These are phyloP conservation scores for Colletotrichum lentis DNA, from an alignment of 2,329 filamentous ascomycete genomes.

Conservation along the genomic window DNA sequence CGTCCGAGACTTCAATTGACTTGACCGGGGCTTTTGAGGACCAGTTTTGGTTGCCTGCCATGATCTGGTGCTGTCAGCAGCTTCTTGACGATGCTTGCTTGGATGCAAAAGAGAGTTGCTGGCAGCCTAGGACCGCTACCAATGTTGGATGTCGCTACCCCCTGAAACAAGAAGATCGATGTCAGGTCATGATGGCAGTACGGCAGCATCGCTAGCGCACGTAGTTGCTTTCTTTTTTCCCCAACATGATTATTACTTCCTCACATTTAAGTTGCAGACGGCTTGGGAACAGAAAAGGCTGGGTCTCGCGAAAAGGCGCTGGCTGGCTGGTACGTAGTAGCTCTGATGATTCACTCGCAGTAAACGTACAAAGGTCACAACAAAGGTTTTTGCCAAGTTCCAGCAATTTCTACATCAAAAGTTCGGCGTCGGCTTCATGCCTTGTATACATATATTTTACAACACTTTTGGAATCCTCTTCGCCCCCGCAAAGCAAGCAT, in stretches of 20 bases:
- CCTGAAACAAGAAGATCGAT: conserved; percentile 2
- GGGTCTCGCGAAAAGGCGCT: background rate
- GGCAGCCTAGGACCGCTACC: too few species aligned
- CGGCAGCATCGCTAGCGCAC: too few species aligned
- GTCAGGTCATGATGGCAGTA: background rate
- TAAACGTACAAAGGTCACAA: background rate
- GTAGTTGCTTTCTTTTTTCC: background rate
- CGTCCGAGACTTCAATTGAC: background rate
- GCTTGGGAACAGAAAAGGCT: background rate
- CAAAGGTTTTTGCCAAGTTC: background rate
- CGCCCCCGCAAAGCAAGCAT: background rate
- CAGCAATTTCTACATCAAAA: background rate
- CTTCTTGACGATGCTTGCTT: background rate
- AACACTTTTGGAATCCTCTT: conserved; percentile 17
- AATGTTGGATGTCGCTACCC: background rate
- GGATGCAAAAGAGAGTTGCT: background rate
- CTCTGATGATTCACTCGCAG: background rate
- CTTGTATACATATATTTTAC: conserved; percentile 30
- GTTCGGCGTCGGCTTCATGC: conserved; percentile 2
- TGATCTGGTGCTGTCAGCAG: background rate
- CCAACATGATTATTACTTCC: background rate
- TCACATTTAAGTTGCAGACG: background rate
- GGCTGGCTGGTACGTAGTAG: background rate
- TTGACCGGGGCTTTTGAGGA: background rate
- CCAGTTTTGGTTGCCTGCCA: too few species aligned